A percentile compares a stretch with the other conserved stretches of the same genome.
phyloP scores from a whole-genome alignment of 768 basidiomycete genomes.

The Suillus discolor region DNA sequence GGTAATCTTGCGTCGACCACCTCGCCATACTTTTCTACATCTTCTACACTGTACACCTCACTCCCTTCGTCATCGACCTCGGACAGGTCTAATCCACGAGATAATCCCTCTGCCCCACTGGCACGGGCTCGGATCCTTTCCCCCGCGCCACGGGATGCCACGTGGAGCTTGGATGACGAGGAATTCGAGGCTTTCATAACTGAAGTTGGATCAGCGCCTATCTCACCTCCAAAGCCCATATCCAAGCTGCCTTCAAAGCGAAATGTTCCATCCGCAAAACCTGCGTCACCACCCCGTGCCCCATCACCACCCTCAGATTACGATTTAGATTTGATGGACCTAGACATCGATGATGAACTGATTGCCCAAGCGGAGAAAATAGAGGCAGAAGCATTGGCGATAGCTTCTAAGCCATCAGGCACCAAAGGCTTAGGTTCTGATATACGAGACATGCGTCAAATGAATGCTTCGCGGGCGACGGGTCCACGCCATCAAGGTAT shows the following conservation, averaged over 20 bases:
- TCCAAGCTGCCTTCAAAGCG: constrained; percentile 11
- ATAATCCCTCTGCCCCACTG: constrained; percentile 35
- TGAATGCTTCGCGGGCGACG: background rate
- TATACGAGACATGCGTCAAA: background rate
- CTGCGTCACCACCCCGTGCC: constrained; percentile 10
- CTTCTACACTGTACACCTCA: constrained; percentile 7
- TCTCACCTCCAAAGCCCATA: constrained; percentile 6
- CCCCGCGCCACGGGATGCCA: constrained; percentile 19
- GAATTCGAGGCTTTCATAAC: constrained; percentile 12
- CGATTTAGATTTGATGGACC: constrained; percentile 37
- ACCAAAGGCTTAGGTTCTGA: background rate
- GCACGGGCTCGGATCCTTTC: constrained; percentile 27
- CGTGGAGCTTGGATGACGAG: constrained; percentile 35
- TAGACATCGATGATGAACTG: constrained; percentile 42
- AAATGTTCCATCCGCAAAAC: constrained; percentile 5
- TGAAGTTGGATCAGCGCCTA: constrained; percentile 17
- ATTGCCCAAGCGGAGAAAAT: constrained; percentile 38
- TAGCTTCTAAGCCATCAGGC: constrained; percentile 1
- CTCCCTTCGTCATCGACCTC: constrained; percentile 28
- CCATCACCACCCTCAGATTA: constrained; percentile 29
- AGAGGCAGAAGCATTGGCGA: constrained; percentile 22
- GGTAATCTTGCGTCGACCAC: background rate
- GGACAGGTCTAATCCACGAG: background rate
- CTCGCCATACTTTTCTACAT: constrained; percentile 25
- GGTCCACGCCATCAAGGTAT: background rate